Percentiles rank a stretch among this genome's conserved stretches.
phyloP scores from a whole-genome alignment of 768 basidiomycete genomes.

The Steccherinum ochraceum region DNA sequence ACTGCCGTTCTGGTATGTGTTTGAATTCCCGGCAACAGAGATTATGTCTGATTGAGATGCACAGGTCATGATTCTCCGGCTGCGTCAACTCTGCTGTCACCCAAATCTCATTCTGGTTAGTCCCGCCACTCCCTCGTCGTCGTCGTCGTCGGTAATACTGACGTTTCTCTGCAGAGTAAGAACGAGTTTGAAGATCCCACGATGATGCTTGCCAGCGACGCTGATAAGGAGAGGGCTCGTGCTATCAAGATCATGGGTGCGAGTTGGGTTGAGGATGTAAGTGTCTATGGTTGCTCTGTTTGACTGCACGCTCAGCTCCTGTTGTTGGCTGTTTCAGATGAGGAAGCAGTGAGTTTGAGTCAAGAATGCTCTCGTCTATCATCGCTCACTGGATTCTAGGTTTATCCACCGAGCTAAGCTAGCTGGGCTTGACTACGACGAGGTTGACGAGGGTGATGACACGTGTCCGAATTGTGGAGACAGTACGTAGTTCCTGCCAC shows the following conservation, averaged over 20 bases:
- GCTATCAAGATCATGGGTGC: conserved; percentile 41
- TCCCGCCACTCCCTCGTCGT: conserved; percentile 1
- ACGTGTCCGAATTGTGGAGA: conserved; percentile 67
- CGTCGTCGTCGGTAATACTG: not conserved
- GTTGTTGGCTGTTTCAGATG: conserved; percentile 25
- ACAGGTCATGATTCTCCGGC: conserved; percentile 53
- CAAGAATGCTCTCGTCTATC: too few relatives aligned
- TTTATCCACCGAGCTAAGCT: conserved; percentile 44
- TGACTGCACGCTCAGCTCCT: not conserved
- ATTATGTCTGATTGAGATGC: too few relatives aligned
- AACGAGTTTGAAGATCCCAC: conserved; percentile 47
- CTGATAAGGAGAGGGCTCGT: conserved; percentile 51
- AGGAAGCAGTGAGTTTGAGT: conserved; percentile 34
- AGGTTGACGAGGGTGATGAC: conserved; percentile 34
- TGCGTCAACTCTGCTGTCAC: conserved; percentile 71
- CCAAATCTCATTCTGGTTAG: conserved; percentile 61
- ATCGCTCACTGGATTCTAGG: conserved; percentile 25
- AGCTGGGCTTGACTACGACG: conserved; percentile 39
- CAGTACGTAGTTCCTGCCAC: conserved; percentile 24
- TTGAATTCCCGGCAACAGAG: too few relatives aligned
- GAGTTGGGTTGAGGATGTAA: conserved; percentile 28
- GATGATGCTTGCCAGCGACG: conserved; percentile 37
- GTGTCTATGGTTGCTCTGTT: conserved; percentile 1
- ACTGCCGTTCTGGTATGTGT: conserved; percentile 4
- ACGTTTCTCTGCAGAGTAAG: conserved; percentile 26